Evolutionary conservation across 2,329 filamentous ascomycete genomes (phyloP), one percentile per base, ranked within the genome.

Genomic region (Fusarium illudens): DNA sequence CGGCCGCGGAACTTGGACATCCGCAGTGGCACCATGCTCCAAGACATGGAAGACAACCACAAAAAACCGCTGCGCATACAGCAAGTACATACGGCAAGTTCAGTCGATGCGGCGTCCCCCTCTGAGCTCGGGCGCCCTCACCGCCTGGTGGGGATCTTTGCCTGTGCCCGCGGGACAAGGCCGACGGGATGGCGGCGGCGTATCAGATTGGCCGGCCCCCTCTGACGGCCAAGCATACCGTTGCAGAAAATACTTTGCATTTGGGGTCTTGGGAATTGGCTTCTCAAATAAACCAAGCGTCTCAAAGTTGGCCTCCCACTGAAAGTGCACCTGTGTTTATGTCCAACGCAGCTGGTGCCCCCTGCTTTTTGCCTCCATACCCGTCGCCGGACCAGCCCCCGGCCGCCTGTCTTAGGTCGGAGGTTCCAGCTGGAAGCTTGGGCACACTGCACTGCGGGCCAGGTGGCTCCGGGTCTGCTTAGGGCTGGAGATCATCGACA

Each of bases 401-500:
- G 30, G 49, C 32, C n/a, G 56, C 49, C 51, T 27, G 39, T 58
- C 59, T 59, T 55, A 20, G 33, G 56, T 68, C 60, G 62, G 66
- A 34, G 60, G 49, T 55, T 70, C 66, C 61, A 71, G 64, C 61
- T 70, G 64, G 49, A 60, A 66, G 70, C 58, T 59, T 65, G 56
- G 39, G 48, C n/a, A n/a, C n/a, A n/a, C n/a, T n/a, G 39, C 32
- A 34, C 44, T 69, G 58, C 57, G 62, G 68, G 68, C 68, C 69
- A 64, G 57, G 60, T 62, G 63, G 68, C 52, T 63, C 39, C 58
- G 50, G 60, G 56, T 48, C 56, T 51, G 65, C 39, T 57, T 73
- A 68, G 66, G 71, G 68, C 71, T 73, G 71, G 68, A 73, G 68
- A 73, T 73, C 71, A 72, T 73, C 71, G 60, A 73, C 71, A 73